Conservation (phyloP, 2,329 filamentous ascomycete species). For the Neopestalotiopsis sp. region DNA sequence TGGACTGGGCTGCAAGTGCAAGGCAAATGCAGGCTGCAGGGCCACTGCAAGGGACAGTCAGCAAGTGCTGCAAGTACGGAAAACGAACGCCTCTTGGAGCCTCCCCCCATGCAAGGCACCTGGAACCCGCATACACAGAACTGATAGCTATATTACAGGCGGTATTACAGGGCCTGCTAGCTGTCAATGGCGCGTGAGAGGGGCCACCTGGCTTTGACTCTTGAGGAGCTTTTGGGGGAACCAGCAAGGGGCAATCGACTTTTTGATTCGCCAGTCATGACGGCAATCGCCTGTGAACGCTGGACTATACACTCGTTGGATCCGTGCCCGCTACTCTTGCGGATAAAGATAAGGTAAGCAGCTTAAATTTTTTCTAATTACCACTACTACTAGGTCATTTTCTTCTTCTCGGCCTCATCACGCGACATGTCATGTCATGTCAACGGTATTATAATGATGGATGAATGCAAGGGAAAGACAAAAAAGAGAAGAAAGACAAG, state of each 20-base stretch:
- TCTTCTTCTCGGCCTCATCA: neutral
- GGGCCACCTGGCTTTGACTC: neutral
- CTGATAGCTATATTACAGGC: neutral
- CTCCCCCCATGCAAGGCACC: neutral
- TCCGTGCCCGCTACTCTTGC: neutral
- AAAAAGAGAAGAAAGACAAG: neutral
- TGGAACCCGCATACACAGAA: no score
- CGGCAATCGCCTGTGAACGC: neutral
- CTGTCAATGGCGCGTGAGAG: slow-evolving; percentile 4
- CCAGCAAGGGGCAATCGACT: neutral
- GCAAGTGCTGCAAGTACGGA: neutral
- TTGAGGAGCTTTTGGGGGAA: neutral
- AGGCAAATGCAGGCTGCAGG: neutral
- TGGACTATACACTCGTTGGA: neutral
- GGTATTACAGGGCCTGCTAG: neutral
- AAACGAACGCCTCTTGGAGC: neutral
- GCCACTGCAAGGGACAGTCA: neutral
- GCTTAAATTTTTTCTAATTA: neutral
- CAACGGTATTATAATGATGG: neutral
- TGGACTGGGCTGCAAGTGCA: neutral
- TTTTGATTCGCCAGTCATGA: slow-evolving; percentile 4
- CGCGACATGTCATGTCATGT: neutral
- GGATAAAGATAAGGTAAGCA: slow-evolving; percentile 1
- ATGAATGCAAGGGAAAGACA: neutral
- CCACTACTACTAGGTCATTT: neutral